A percentile compares a stretch with the other conserved stretches of the same genome.
Evolutionary conservation across 2,329 filamentous ascomycete genomes (phyloP).

Genomic region (Whalleya microplaca): DNA sequence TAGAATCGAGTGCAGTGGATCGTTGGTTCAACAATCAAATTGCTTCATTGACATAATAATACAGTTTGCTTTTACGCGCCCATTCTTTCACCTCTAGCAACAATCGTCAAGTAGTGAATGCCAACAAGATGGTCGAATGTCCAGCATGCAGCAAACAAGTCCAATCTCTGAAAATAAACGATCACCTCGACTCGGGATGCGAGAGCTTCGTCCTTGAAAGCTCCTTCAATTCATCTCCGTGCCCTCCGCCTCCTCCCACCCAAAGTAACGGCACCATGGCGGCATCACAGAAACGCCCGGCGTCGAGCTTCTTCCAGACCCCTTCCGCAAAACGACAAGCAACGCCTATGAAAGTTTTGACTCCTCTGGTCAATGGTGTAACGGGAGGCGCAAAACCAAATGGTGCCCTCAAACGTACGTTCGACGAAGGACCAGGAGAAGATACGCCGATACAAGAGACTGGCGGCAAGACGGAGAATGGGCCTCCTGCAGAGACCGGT

Average conservation of each 20-base stretch:
- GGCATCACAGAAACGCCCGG: slow-evolving; percentile 56
- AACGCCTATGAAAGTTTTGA: slow-evolving; percentile 37
- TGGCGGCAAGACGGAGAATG: slow-evolving; percentile 30
- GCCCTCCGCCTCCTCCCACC: slow-evolving; percentile 39
- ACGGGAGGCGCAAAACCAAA: slow-evolving; percentile 34
- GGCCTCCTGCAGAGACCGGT: slow-evolving; percentile 36
- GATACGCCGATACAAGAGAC: slow-evolving; percentile 30
- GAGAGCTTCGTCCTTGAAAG: slow-evolving; percentile 64
- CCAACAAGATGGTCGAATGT: slow-evolving; percentile 65
- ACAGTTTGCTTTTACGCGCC: background rate
- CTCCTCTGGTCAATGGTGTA: slow-evolving; percentile 41
- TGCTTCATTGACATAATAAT: background rate
- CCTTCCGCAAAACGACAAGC: slow-evolving; percentile 60
- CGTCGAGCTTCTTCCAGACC: slow-evolving; percentile 65
- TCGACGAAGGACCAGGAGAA: slow-evolving; percentile 55
- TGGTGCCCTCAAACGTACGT: slow-evolving; percentile 53
- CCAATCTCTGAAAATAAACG: slow-evolving; percentile 77
- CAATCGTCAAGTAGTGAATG: background rate
- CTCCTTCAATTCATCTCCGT: slow-evolving; percentile 38
- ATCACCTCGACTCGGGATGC: slow-evolving; percentile 87
- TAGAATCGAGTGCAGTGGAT: background rate
- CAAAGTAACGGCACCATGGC: slow-evolving; percentile 40
- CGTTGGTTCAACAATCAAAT: background rate
- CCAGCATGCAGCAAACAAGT: slow-evolving; percentile 80
- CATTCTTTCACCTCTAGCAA: background rate